A percentile compares a stretch with the other conserved stretches of the same genome.
Conservation (phyloP, 2,329 filamentous ascomycete species). For the Pleurostoma richardsiae region DNA sequence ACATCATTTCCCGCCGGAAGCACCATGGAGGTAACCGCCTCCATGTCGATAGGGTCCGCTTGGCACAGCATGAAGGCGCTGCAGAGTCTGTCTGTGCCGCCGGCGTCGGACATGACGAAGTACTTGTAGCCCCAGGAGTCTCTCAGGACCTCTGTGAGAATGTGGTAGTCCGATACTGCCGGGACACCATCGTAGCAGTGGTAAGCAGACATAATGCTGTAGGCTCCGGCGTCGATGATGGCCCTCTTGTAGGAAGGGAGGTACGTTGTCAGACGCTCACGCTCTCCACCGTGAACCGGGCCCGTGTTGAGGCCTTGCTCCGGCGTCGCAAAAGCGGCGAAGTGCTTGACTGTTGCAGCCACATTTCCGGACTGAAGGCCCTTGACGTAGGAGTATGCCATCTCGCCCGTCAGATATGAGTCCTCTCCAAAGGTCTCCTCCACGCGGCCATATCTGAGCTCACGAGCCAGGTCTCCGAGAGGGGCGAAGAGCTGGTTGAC, state of each 20-base stretch:
- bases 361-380: constrained; percentile 62
- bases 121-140: constrained; percentile 71
- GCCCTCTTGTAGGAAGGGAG: constrained; percentile 61
- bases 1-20: constrained; percentile 67
- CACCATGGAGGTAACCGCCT: constrained; percentile 53
- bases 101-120: constrained; percentile 59
- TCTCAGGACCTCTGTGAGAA: constrained; percentile 64
- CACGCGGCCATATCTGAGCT: constrained; percentile 66
- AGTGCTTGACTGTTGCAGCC: constrained; percentile 71
- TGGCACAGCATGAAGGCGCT: constrained; percentile 59
- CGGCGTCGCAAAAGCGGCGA: constrained; percentile 61
- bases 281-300: constrained; percentile 46
- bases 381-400: constrained; percentile 52
- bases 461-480: constrained; percentile 64
- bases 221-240: constrained; percentile 65
- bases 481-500: constrained; percentile 72
- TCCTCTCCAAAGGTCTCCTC: constrained; percentile 73
- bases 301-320: constrained; percentile 71
- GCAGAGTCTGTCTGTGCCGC: constrained; percentile 65
- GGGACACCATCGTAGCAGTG: constrained; percentile 71
- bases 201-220: constrained; percentile 69
- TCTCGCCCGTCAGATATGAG: constrained; percentile 60
- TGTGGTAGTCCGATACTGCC: constrained; percentile 58
- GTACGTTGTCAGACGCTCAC: constrained; percentile 49
- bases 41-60: constrained; percentile 55